Conservation (phyloP, 805 yeast species). For the Yarrowia osloensis region DNA sequence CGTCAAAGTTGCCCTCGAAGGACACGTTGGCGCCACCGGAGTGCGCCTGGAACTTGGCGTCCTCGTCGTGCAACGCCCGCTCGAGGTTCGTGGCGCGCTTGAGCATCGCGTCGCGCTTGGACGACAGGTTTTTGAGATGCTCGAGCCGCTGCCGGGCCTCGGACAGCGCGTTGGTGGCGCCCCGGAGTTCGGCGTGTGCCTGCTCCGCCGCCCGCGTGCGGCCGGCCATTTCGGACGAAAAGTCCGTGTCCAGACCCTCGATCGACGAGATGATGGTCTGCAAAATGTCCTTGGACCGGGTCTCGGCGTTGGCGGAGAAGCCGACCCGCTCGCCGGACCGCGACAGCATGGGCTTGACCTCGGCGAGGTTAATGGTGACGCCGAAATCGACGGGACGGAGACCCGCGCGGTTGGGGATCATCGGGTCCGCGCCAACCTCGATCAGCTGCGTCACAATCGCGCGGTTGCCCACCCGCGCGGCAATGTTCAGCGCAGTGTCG, state of each 20-base stretch:
- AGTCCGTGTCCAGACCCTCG: conserved; percentile 56
- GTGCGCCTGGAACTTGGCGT: conserved; percentile 50
- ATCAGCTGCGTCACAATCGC: conserved; percentile 77
- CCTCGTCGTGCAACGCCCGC: conserved; percentile 66
- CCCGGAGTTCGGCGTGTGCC: conserved; percentile 58
- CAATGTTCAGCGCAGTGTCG: conserved; percentile 90
- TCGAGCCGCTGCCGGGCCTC: conserved; percentile 54
- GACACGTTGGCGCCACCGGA: conserved; percentile 29
- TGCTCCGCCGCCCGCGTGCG: conserved; percentile 56
- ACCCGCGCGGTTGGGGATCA: conserved; percentile 79
- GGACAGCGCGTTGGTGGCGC: conserved; percentile 55
- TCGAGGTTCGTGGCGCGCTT: conserved; percentile 60
- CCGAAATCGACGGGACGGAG: conserved; percentile 87
- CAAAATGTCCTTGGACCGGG: conserved; percentile 48
- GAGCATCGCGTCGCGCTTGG: conserved; percentile 51
- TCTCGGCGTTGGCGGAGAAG: conserved; percentile 30
- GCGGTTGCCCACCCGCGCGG: conserved; percentile 83
- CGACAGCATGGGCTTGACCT: conserved; percentile 21
- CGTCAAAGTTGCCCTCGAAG: conserved; percentile 64
- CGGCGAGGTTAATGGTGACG: conserved; percentile 43
- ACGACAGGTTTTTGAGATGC: conserved; percentile 48
- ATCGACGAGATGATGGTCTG: conserved; percentile 56
- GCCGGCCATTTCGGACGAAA: conserved; percentile 55
- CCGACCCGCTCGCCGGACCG: conserved; percentile 20
- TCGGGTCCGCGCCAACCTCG: conserved; percentile 85